Base-by-base conservation (phyloP, 2,329 filamentous ascomycete species). In the Microsporum canis region DNA sequence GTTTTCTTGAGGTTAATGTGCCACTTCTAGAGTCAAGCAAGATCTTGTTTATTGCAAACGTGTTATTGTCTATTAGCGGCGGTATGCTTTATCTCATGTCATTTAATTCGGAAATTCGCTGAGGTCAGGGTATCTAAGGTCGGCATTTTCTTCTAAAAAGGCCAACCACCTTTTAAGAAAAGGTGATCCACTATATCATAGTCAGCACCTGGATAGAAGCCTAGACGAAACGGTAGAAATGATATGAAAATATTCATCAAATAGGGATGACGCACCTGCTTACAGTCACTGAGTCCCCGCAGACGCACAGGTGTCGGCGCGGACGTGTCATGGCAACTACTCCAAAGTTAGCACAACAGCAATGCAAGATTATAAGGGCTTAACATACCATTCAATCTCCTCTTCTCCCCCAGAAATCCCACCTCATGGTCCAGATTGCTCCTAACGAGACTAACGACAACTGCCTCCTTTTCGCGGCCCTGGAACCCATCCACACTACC, bases 401-500 rank as follows among this genome's bases (percentile, higher is more conserved):
- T 83, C 79, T 91, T 95, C 76, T 99, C 94, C 12, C 85, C 89
- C 41, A 99, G 77, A 70, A 99, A 99, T 7, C 94, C 94, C 12
- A 97, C 91, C 72, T 97, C 91, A 58, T 86, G 84, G 57, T 91
- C 84, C 4, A 84, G 66, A 71, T 99, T 99, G 74, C 91, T 96
- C 66, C 94, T 82, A 61, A 99, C 94, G n/a, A 97, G 81, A 73
- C 88, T 95, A 58, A 99, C 86, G 43, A 99, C 82, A 14, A 99
- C 87, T 1, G 89, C 94, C 73, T 99, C 94, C 75, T 99, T 99
- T 75, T 99, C 94, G 17, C 94, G 84, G 38, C 94, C 94, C 73
- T 99, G 94, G 72, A 99, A 99, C 1, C 92, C 94, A 73, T 99
- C 94, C 1, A 99, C 89, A 68, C 90, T 96, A 38, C 94, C 94